Conservation (phyloP, 1,284 basidiomycete species). For the Thelephora terrestris region DNA sequence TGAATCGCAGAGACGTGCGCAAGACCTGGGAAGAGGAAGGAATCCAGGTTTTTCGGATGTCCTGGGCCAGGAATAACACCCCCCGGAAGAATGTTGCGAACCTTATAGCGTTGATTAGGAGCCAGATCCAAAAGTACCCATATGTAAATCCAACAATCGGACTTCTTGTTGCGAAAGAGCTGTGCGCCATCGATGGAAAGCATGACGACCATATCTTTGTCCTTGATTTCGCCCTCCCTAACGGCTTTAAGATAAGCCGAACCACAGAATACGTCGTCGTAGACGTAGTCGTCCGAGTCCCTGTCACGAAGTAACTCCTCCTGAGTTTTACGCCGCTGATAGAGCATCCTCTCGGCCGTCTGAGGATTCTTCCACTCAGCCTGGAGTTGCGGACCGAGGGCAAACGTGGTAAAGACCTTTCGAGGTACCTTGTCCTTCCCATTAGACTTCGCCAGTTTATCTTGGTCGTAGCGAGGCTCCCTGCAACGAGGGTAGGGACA, state of each 20-base stretch:
- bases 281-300: background rate
- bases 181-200: constrained; percentile 22
- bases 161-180: constrained; percentile 14
- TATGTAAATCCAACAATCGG: constrained; percentile 11
- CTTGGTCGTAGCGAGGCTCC: constrained; percentile 13
- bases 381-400: constrained; percentile 20
- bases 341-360: constrained; percentile 10
- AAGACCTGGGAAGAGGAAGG: constrained; percentile 15
- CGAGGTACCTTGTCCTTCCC: too few relatives aligned
- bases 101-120: constrained; percentile 10
- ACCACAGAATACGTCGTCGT: constrained; percentile 12
- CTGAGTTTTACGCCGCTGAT: constrained; percentile 8
- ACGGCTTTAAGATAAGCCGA: constrained; percentile 13
- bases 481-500: constrained; percentile 19
- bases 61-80: constrained; percentile 18
- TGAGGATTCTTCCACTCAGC: constrained; percentile 9
- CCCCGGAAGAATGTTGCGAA: constrained; percentile 10
- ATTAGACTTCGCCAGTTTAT: constrained; percentile 9
- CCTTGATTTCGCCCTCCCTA: constrained; percentile 8
- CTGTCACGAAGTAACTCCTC: constrained; percentile 5
- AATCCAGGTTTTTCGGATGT: constrained; percentile 18
- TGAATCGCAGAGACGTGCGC: constrained; percentile 15
- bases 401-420: too few relatives aligned
- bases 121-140: constrained; percentile 8
- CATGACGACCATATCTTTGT: constrained; percentile 14